Evolutionary conservation across 1,284 basidiomycete genomes (phyloP).

Genomic region (Xerocomus amazonicus): DNA sequence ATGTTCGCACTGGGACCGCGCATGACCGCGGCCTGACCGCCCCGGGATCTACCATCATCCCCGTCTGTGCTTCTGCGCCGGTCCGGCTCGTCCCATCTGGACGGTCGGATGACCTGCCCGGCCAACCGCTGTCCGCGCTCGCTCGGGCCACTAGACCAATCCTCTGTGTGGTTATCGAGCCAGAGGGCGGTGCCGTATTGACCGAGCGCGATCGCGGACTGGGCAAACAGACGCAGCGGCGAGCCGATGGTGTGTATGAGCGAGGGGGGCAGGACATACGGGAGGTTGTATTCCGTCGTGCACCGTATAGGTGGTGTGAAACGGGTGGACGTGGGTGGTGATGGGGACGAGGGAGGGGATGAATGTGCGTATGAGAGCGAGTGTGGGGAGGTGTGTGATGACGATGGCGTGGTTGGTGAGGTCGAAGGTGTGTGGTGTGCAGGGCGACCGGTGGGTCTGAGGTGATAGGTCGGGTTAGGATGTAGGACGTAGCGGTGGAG

Average conservation of each 20-base stretch:
- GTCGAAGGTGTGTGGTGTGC: not conserved
- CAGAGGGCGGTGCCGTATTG: slow-evolving; percentile 60
- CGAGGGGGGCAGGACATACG: slow-evolving; percentile 43
- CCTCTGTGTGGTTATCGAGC: slow-evolving; percentile 58
- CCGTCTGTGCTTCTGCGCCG: no score
- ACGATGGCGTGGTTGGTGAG: not conserved
- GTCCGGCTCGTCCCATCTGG: no score
- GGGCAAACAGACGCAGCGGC: slow-evolving; percentile 56
- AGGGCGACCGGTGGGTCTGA: not conserved
- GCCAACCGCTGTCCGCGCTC: slow-evolving; percentile 58
- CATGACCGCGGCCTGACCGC: no score
- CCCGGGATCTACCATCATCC: no score
- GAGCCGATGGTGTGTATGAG: slow-evolving; percentile 47
- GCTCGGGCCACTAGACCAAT: slow-evolving; percentile 39
- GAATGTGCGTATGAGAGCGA: not conserved
- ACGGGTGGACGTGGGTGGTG: not conserved
- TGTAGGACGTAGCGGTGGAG: slow-evolving; percentile 57
- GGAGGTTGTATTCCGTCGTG: slow-evolving; percentile 37
- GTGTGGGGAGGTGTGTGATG: not conserved
- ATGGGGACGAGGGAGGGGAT: not conserved
- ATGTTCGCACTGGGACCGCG: no score
- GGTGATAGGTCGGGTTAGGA: slow-evolving; percentile 39
- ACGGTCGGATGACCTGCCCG: slow-evolving; percentile 33
- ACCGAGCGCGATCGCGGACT: slow-evolving; percentile 52
- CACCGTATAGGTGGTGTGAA: not conserved